Percentiles rank a stretch among this genome's conserved stretches.
Conservation (phyloP, 257 asterid species). For the Salvia miltiorrhiza region DNA sequence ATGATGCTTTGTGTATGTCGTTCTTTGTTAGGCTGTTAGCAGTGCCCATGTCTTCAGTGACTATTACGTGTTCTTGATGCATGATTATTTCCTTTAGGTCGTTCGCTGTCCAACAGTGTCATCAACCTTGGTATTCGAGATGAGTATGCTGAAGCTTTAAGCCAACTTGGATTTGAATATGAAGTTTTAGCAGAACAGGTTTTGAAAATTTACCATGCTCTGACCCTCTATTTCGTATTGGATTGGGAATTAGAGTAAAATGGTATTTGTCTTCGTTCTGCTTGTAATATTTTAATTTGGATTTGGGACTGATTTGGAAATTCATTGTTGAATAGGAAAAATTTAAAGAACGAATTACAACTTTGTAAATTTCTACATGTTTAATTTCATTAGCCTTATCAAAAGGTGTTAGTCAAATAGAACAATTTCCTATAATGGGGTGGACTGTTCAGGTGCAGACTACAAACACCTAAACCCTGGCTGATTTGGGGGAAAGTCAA, state of each 20-base stretch:
- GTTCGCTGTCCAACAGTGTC: slow-evolving; percentile 49
- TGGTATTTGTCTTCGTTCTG: not conserved
- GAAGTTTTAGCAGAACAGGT: slow-evolving; percentile 60
- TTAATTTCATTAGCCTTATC: not conserved
- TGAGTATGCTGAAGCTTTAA: slow-evolving; percentile 46
- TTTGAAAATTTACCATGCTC: slow-evolving; percentile 10
- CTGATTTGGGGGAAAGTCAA: not conserved
- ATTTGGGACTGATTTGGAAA: not conserved
- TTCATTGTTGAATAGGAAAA: not conserved
- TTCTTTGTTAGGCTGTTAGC: not conserved
- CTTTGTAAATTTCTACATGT: not conserved
- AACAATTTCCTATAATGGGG: not conserved
- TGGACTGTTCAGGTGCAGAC: not conserved
- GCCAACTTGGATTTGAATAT: slow-evolving; percentile 48
- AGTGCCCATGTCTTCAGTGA: not conserved
- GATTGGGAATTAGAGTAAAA: not conserved
- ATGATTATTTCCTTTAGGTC: slow-evolving; percentile 32
- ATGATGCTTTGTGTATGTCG: not conserved
- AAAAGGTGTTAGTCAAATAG: not conserved
- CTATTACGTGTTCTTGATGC: not conserved
- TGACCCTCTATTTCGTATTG: not conserved
- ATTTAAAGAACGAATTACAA: not conserved
- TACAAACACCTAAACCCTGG: not conserved
- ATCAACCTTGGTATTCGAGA: slow-evolving; percentile 52
- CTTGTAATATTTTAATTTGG: not conserved